Conservation (phyloP, 1,284 basidiomycete species). For the Moesziomyces antarcticus region DNA sequence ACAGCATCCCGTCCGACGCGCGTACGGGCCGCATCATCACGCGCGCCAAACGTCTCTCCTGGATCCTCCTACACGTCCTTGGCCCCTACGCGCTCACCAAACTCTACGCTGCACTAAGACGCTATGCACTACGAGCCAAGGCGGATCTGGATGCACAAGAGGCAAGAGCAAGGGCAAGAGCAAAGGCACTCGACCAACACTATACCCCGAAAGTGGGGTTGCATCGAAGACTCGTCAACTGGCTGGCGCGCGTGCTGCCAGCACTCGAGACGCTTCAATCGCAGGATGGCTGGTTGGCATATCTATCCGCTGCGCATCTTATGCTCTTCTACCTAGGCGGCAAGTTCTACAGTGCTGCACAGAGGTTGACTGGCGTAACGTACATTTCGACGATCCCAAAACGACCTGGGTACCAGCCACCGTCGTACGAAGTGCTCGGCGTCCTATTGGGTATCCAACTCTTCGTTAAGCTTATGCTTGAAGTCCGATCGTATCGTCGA, state of each 20-base stretch:
- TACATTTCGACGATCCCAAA: conserved; percentile 60
- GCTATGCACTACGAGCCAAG: conserved; percentile 20
- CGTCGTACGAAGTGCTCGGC: conserved; percentile 68
- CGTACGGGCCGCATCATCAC: conserved; percentile 58
- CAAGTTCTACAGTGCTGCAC: conserved; percentile 67
- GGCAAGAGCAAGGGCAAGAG: conserved; percentile 19
- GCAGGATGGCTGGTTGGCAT: conserved; percentile 59
- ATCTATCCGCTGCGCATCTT: conserved; percentile 67
- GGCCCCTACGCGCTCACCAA: conserved; percentile 63
- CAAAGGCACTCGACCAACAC: conserved; percentile 15
- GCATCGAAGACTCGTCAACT: conserved; percentile 17
- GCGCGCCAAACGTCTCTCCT: conserved; percentile 44
- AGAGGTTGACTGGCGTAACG: conserved; percentile 63
- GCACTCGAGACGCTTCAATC: conserved; percentile 63
- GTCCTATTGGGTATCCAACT: conserved; percentile 67
- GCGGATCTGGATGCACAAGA: conserved; percentile 17
- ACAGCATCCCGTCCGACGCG: conserved; percentile 64
- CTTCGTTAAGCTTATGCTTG: conserved; percentile 52
- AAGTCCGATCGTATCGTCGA: conserved; percentile 7
- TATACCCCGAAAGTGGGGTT: background rate
- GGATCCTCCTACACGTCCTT: conserved; percentile 65
- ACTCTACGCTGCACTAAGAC: conserved; percentile 52
- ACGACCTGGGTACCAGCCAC: conserved; percentile 51
- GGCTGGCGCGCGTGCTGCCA: conserved; percentile 51
- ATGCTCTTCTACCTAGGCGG: conserved; percentile 69